A percentile compares a stretch with the other conserved stretches of the same genome.
Evolutionary conservation across 306 rosid species (phyloP).

Genomic region (Inga leiocalycina): DNA sequence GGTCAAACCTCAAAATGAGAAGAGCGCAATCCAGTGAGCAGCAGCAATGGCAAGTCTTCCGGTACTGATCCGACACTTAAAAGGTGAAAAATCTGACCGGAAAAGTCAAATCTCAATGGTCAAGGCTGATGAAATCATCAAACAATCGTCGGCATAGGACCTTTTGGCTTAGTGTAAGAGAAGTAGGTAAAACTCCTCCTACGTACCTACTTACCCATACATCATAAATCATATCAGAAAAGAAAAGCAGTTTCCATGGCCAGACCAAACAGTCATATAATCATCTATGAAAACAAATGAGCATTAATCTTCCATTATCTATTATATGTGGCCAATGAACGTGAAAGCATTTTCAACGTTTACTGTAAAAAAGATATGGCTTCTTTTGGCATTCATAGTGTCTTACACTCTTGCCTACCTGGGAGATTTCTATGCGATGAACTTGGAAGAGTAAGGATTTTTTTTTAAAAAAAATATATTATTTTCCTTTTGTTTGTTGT

Average conservation of each 20-base stretch:
- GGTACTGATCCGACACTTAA: not conserved
- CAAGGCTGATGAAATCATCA: not conserved
- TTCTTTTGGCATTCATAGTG: not conserved
- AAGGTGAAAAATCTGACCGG: not conserved
- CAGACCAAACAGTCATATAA: too few species aligned
- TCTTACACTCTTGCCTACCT: not conserved
- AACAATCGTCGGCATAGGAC: not conserved
- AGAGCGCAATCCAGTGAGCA: not conserved
- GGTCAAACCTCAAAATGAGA: conserved; percentile 20
- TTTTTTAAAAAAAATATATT: too few species aligned
- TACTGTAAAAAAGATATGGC: not conserved
- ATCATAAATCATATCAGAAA: too few species aligned
- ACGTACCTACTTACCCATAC: too few species aligned
- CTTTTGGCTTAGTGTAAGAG: too few species aligned
- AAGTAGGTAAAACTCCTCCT: too few species aligned
- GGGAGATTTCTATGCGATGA: not conserved
- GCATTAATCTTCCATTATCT: not conserved
- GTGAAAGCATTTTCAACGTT: not conserved
- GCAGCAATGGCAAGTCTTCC: not conserved
- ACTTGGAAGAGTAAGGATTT: not conserved
- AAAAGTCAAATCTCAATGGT: conserved; percentile 1
- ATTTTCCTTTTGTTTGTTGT: too few species aligned
- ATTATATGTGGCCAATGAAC: not conserved
- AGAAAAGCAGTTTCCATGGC: too few species aligned
- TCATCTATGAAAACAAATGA: not conserved